Conservation (phyloP, 192 early-diverging fungal genomes). For the Bifiguratus adelaidae region DNA sequence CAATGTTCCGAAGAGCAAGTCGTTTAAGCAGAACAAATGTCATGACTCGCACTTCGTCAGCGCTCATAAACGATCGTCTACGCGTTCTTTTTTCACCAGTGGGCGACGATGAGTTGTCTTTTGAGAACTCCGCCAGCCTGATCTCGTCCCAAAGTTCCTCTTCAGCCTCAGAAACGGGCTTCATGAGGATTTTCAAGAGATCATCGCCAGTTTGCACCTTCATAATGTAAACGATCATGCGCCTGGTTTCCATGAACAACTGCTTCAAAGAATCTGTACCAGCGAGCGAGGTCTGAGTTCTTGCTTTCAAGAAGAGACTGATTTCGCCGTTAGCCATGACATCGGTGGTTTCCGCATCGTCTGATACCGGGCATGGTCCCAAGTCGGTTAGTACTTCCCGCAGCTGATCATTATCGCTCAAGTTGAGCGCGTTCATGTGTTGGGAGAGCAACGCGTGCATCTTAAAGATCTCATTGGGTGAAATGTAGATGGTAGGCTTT, state of each 20-base stretch:
- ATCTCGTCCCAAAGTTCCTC: conserved; percentile 51
- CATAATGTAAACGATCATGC: conserved; percentile 73
- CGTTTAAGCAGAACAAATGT: conserved; percentile 76
- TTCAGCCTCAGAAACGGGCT: conserved; percentile 59
- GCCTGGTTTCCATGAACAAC: conserved; percentile 83
- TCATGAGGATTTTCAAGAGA: conserved; percentile 77
- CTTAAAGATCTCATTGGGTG: conserved; percentile 82
- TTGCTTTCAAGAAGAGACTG: conserved; percentile 55
- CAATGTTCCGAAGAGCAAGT: conserved; percentile 69
- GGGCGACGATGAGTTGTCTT: too few relatives aligned
- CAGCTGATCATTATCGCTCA: conserved; percentile 49
- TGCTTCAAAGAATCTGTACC: conserved; percentile 52
- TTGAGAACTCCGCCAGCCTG: conserved; percentile 19
- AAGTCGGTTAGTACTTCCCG: conserved; percentile 58
- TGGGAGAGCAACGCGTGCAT: conserved; percentile 78
- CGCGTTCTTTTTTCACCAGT: too few relatives aligned
- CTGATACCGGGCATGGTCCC: conserved; percentile 36
- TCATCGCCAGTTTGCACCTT: conserved; percentile 76
- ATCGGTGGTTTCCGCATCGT: conserved; percentile 20
- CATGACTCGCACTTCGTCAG: too few relatives aligned
- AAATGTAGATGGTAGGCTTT: conserved; percentile 84
- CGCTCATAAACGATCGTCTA: too few relatives aligned
- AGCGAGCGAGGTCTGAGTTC: conserved; percentile 37
- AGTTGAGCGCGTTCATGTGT: conserved; percentile 66
- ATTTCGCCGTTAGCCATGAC: conserved; percentile 42